phyloP scores from a whole-genome alignment of 2,329 filamentous ascomycete species.

The Colletotrichum cereale region DNA sequence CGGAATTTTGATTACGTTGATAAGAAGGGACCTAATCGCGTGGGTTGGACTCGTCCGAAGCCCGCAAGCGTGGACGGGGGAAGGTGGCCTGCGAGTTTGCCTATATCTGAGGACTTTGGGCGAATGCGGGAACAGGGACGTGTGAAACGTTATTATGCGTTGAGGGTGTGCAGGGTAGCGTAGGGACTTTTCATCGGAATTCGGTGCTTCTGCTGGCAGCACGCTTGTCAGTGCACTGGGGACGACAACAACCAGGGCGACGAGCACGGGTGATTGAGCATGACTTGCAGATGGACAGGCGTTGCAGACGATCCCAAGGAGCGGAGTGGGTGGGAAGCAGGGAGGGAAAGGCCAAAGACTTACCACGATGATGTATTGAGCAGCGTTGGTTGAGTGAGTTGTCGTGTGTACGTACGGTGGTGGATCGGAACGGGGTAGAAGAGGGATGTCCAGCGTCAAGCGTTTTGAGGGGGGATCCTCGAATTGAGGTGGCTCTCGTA shows the following conservation, averaged over 20 bases:
- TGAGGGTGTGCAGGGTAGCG: conserved; percentile 32
- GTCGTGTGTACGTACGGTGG: conserved; percentile 20
- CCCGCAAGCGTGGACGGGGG: conserved; percentile 16
- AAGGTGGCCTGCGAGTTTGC: conserved; percentile 16
- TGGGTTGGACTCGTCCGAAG: conserved; percentile 36
- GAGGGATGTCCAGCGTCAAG: conserved; percentile 17
- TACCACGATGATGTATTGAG: conserved; percentile 17
- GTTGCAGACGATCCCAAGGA: conserved; percentile 15
- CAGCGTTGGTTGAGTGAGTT: conserved; percentile 18
- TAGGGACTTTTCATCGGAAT: conserved; percentile 38
- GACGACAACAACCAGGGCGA: conserved; percentile 31
- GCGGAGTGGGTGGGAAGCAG: conserved; percentile 24
- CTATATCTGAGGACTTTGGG: conserved; percentile 34
- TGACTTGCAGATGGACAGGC: conserved; percentile 34
- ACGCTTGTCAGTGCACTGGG: conserved; percentile 37
- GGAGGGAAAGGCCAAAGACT: conserved; percentile 15
- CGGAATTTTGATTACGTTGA: conserved; percentile 32
- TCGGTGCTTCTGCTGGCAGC: conserved; percentile 25
- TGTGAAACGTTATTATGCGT: conserved; percentile 48
- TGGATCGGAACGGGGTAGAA: conserved; percentile 7
- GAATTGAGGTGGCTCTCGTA: conserved; percentile 30
- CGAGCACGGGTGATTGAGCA: conserved; percentile 24
- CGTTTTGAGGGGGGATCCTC: conserved; percentile 9
- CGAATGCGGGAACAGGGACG: conserved; percentile 31
- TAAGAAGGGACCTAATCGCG: conserved; percentile 22